phyloP scores from a whole-genome alignment of 352 stramenopile species.

The Phytophthora fragariaefolia region DNA sequence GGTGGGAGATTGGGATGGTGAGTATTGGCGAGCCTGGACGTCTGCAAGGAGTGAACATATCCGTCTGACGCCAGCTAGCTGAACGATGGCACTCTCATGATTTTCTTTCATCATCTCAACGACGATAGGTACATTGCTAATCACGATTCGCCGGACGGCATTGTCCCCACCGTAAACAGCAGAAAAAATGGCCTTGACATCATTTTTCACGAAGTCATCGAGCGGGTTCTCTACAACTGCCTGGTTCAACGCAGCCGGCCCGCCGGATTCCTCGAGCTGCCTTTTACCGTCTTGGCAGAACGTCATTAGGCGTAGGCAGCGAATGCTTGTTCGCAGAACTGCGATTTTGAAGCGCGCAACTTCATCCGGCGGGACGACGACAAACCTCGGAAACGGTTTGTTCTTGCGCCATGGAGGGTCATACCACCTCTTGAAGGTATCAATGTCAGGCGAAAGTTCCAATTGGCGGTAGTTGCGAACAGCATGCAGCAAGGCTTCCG shows the following conservation, averaged over 20 bases:
- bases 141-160: constrained; percentile 66
- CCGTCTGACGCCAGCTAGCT: constrained; percentile 56
- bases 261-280: constrained; percentile 47
- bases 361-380: constrained; percentile 53
- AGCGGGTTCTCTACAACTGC: constrained; percentile 65
- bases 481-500: constrained; percentile 50
- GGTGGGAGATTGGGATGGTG: constrained; percentile 20
- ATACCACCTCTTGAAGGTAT: constrained; percentile 63
- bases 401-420: constrained; percentile 60
- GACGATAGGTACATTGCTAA: constrained; percentile 56
- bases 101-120: constrained; percentile 77
- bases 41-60: constrained; percentile 57
- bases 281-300: constrained; percentile 54
- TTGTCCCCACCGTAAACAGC: constrained; percentile 74
- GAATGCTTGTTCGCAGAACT: constrained; percentile 62
- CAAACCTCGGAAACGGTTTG: constrained; percentile 55
- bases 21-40: constrained; percentile 37
- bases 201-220: constrained; percentile 76
- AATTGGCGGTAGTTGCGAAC: constrained; percentile 51
- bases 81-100: constrained; percentile 62
- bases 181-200: constrained; percentile 79
- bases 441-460: constrained; percentile 55
- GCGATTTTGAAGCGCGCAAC: constrained; percentile 58
- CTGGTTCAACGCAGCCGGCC: constrained; percentile 57
- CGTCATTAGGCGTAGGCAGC: constrained; percentile 73